A percentile compares a stretch with the other conserved stretches of the same genome.
phyloP scores from a whole-genome alignment of 2,329 filamentous ascomycete species.

The Camillea tinctor region DNA sequence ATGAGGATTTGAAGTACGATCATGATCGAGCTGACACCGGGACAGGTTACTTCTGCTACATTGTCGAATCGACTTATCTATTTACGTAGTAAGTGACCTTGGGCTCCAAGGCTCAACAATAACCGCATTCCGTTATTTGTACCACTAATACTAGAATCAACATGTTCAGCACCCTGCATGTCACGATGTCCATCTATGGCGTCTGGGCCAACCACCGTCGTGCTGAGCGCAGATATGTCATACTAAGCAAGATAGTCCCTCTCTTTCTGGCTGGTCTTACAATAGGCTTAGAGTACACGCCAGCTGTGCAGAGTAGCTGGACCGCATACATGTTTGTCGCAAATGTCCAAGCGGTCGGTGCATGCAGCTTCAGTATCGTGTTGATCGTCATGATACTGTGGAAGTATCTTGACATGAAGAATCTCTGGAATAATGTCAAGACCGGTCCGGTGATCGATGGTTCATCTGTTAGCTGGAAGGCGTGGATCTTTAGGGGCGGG shows the following conservation, averaged over 20 bases:
- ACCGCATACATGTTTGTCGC: slow-evolving; percentile 22
- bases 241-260: slow-evolving; percentile 14
- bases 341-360: slow-evolving; percentile 20
- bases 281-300: slow-evolving; percentile 20
- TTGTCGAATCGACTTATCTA: slow-evolving; percentile 21
- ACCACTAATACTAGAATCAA: too few relatives aligned
- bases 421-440: slow-evolving; percentile 13
- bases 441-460: too few relatives aligned
- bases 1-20: too few relatives aligned
- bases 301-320: slow-evolving; percentile 22
- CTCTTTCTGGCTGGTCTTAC: slow-evolving; percentile 16
- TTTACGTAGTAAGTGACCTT: slow-evolving; percentile 13
- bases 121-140: too few relatives aligned
- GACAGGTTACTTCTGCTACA: slow-evolving; percentile 23
- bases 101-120: too few relatives aligned
- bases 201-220: slow-evolving; percentile 10
- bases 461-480: slow-evolving; percentile 2
- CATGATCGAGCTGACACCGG: too few relatives aligned
- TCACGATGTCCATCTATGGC: slow-evolving; percentile 16
- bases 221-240: slow-evolving; percentile 8
- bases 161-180: slow-evolving; percentile 14
- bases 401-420: slow-evolving; percentile 17
- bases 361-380: slow-evolving; percentile 17
- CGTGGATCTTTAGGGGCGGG: too few relatives aligned
- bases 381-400: slow-evolving; percentile 16